Evolutionary conservation across 2,329 filamentous ascomycete species (phyloP), one percentile per base, ranked within the genome.

Genomic region (Ophiosphaerella korrae): DNA sequence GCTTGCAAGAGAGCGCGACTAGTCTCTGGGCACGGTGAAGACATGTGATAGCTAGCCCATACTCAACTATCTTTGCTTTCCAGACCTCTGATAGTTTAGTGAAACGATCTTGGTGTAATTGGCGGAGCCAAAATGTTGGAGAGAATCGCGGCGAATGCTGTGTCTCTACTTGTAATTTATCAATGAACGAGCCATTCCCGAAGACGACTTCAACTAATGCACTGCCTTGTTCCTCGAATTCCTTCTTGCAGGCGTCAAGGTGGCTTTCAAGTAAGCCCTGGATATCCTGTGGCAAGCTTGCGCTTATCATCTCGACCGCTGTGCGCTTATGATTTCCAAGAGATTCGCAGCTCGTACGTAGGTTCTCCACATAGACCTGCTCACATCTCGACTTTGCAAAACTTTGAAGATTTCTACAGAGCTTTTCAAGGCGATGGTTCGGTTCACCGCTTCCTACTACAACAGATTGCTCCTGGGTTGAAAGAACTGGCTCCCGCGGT

Each of bases 21-120:
- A 73, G 35, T 26, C 70, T 42, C 16, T 63, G 57, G 1, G 71
- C 68, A 31, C 70, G 64, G n/a, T 73, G 69, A 3, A 72, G 18
- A 2, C 60, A 41, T 2, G 62, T 68, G 11, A 73, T 33, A 7
- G 67, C 61, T 8, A 68, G 42, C 0, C 53, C 68, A 56, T 67
- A 70, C 11, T 57, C 34, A 5, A 73, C 49, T 7, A 73, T 41
- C 1, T 11, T 29, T 6, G 8, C 26, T 26, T 63, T 63, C 70
- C 71, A 73, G 0, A 48, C n/a, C 2, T 26, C 6, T 6, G 64
- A 21, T 1, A 73, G 39, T 0, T 7, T 14, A 1, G 55, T 35
- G 14, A 59, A 68, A 2, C 51, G 50, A 1, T 63, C 50, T 1
- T 42, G 42, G 33, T 66, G 50, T 7, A 73, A 49, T 34, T 64